These are phyloP conservation scores for Exophiala xenobiotica DNA, from an alignment of 2,329 filamentous ascomycete genomes.

Conservation along the genomic window DNA sequence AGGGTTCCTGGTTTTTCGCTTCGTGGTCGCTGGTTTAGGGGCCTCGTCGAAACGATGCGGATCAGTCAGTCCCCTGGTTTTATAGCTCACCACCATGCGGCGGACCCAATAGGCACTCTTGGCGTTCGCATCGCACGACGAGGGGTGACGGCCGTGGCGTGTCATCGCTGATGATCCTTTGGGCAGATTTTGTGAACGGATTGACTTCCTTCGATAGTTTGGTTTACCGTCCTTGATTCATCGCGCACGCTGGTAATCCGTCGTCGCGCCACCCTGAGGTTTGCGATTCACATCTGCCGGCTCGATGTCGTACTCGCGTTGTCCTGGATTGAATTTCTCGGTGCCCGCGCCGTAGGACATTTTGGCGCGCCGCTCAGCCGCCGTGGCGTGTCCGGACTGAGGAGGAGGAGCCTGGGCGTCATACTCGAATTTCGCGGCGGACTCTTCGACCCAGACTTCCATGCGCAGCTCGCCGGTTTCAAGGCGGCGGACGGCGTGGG, in stretches of 20 bases:
- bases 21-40: no score
- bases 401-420: neutral
- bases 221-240: neutral
- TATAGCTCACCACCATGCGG: no score
- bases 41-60: no score
- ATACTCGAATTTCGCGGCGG: conserved; percentile 50
- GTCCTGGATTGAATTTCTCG: conserved; percentile 23
- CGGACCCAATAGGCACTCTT: no score
- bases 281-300: conserved; percentile 26
- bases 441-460: conserved; percentile 70
- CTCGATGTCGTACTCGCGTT: conserved; percentile 25
- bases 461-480: conserved; percentile 65
- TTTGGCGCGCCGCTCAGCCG: conserved; percentile 14
- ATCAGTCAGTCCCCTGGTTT: no score
- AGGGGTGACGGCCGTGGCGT: no score
- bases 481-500: conserved; percentile 61
- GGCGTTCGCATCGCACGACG: no score
- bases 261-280: conserved; percentile 19
- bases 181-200: no score
- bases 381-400: neutral
- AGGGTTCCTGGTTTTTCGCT: no score
- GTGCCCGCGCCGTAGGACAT: conserved; percentile 27
- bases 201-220: no score
- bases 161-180: no score
- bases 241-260: conserved; percentile 15